Base-by-base conservation (phyloP, 2,329 filamentous ascomycete genomes). In the Metarhizium brunneum region DNA sequence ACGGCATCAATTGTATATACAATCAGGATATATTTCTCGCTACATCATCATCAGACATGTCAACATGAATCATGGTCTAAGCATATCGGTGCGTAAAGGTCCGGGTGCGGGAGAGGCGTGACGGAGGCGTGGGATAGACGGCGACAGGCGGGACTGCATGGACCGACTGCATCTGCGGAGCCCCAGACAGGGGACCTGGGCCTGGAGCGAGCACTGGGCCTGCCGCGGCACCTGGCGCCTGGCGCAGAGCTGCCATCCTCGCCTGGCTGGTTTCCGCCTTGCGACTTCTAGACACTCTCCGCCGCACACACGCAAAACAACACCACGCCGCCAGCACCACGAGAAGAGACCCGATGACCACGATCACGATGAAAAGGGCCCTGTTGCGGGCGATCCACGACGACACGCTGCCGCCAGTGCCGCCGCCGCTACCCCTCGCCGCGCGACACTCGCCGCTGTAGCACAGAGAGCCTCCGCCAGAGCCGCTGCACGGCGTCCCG, bases 401-500 rank as follows among this genome's bases (percentile, higher is more conserved):
- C 20, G 53, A 49, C 1, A 25, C 32, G 25, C 45, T 40, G 30
- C 47, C 53, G 3, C 52, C 52, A 25, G n/a, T 32, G 7, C 45
- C 32, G 47, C 25, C 51, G 25, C 51, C 25, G 11, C 45, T 0
- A 13, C 10, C n/a, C 16, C 14, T 11, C 42, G 52, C 49, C 30
- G 36, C 38, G 18, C 53, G 53, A 47, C 53, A 55, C 29, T 51
- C 74, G 45, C 90, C 90, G 62, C 90, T 90, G 47, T 68, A 68
- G 68, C 90, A 95, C 51, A 74, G 76, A 7, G 10, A 13, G 20
- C 10, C 6, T 38, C 16, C 5, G 3, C 90, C 89, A 53, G 87
- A 87, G 20, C 85, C 84, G 50, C 82, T 78, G 67, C 90, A 95
- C 1, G 80, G 73, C 2, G 90, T 95, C 25, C 90, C 90, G 66